Evolutionary conservation across 2,329 filamentous ascomycete genomes (phyloP), one percentile per base, ranked within the genome.

Genomic region (Xylariaceae sp.): DNA sequence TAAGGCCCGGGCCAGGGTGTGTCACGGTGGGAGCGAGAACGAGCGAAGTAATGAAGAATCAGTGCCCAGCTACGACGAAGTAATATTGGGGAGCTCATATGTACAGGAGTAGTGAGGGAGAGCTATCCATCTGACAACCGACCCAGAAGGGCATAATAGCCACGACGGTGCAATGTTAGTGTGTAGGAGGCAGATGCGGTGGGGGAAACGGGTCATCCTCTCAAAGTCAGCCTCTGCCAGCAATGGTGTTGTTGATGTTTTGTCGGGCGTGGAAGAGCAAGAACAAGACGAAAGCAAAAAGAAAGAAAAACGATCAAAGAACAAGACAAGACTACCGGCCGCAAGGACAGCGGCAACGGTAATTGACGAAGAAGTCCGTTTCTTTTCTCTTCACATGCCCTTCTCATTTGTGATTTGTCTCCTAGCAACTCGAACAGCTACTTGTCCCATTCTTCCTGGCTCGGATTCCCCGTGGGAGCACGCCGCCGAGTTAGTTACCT

Each of bases 1-100:
- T 90, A 70, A 59, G 30, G 44, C 41, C 18, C 15, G 37, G 3
- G 41, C 26, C 22, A 36, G 21, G 18, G 32, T 22, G 51, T 50
- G 18, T 40, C 43, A 32, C 19, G 30, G 21, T 36, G 26, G 53
- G 19, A 52, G 22, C 41, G 44, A 30, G 30, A 56, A 26, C 36
- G 63, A 34, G 6, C 46, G 54, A 62, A 62, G 47, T 62, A 64
- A 65, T 63, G 54, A 61, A 53, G 43, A 49, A 49, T 51, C 37
- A n/a, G 49, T 41, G 41, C 34, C 30, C 12, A 51, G 53, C 51
- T 49, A 41, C 49, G 39, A 58, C 36, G 53, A 54, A 61, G 48
- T 63, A 62, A 62, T 65, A 43, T 29, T 45, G 19, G 32, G 51
- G 44, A 49, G 47, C 51, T 22, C 26, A 29, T 49, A 50, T 54